These are phyloP conservation scores for Aspergillaceae sp. DNA, from an alignment of 2,329 filamentous ascomycete species.

Conservation along the genomic window DNA sequence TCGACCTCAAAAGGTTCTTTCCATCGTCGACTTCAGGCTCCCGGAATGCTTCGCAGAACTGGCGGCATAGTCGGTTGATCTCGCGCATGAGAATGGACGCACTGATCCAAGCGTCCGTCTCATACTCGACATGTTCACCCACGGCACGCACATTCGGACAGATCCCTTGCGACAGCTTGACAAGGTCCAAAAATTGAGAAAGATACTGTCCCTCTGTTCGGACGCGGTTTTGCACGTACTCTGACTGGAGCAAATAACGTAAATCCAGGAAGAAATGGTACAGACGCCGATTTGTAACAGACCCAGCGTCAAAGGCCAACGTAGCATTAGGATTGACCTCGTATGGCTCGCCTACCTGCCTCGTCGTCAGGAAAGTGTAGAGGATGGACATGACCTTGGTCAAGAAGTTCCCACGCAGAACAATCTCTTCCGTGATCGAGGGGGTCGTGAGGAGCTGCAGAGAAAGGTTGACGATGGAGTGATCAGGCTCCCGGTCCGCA, in stretches of 20 bases:
- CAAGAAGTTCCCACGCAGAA: slow-evolving; percentile 89
- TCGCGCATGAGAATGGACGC: slow-evolving; percentile 90
- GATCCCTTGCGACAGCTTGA: slow-evolving; percentile 94
- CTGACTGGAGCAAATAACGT: slow-evolving; percentile 79
- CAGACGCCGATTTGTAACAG: slow-evolving; percentile 88
- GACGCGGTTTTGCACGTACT: slow-evolving; percentile 77
- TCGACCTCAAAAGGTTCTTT: slow-evolving; percentile 61
- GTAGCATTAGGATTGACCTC: slow-evolving; percentile 80
- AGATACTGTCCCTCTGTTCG: slow-evolving; percentile 79
- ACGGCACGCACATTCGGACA: slow-evolving; percentile 88
- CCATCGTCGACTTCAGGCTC: slow-evolving; percentile 57
- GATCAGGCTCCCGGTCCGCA: slow-evolving; percentile 90
- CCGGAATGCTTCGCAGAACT: slow-evolving; percentile 79
- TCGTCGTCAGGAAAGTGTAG: slow-evolving; percentile 91
- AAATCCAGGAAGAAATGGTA: slow-evolving; percentile 97
- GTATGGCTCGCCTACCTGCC: slow-evolving; percentile 89
- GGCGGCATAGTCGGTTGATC: slow-evolving; percentile 83
- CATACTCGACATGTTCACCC: slow-evolving; percentile 94
- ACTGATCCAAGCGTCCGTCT: slow-evolving; percentile 96
- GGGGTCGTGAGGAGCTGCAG: slow-evolving; percentile 94
- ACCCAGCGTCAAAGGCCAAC: slow-evolving; percentile 85
- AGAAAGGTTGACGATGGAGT: slow-evolving; percentile 96
- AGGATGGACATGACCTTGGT: slow-evolving; percentile 92
- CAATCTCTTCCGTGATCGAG: slow-evolving; percentile 90
- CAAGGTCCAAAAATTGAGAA: slow-evolving; percentile 87